These are phyloP conservation scores for Mucor ambiguus DNA, from an alignment of 371 early-diverging fungal species.

Conservation along the genomic window DNA sequence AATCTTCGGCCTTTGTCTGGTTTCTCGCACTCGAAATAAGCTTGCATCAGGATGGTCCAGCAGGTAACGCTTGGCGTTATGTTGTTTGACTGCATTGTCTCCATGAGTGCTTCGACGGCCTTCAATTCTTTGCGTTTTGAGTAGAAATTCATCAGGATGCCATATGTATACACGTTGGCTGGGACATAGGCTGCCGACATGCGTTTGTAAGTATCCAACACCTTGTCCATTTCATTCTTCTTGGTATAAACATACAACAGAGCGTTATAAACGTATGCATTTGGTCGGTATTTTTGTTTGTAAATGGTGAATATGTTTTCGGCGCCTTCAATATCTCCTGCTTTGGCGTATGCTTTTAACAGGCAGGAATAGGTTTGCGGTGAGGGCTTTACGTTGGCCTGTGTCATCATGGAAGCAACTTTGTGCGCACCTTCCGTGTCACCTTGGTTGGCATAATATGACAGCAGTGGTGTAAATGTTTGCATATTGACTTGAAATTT, in stretches of 20 bases:
- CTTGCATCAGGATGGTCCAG: slow-evolving; percentile 45
- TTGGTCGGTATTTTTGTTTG: slow-evolving; percentile 28
- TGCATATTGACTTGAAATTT: slow-evolving; percentile 11
- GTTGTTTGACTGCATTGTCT: slow-evolving; percentile 36
- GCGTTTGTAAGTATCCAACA: slow-evolving; percentile 38
- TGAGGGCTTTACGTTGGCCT: slow-evolving; percentile 28
- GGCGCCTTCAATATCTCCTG: slow-evolving; percentile 40
- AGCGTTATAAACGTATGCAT: slow-evolving; percentile 34
- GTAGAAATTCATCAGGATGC: slow-evolving; percentile 44
- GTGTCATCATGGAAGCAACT: slow-evolving; percentile 30
- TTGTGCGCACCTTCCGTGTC: slow-evolving; percentile 23
- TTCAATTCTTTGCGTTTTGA: slow-evolving; percentile 34
- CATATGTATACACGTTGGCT: slow-evolving; percentile 36
- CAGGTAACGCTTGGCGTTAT: slow-evolving; percentile 28
- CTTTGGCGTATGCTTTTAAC: slow-evolving; percentile 49
- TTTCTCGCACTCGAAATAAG: slow-evolving; percentile 32
- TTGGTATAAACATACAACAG: slow-evolving; percentile 38
- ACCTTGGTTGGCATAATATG: slow-evolving; percentile 36
- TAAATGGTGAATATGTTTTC: slow-evolving; percentile 34
- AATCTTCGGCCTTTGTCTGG: slow-evolving; percentile 28
- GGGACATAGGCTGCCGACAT: slow-evolving; percentile 35
- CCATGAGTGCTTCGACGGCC: slow-evolving; percentile 41
- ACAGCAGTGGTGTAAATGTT: slow-evolving; percentile 34
- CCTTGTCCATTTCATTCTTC: slow-evolving; percentile 44
- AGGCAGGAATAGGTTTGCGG: slow-evolving; percentile 33